Percentiles rank a stretch among this genome's conserved stretches.
Conservation (phyloP, 805 yeast species). For the Candida boleticola region DNA sequence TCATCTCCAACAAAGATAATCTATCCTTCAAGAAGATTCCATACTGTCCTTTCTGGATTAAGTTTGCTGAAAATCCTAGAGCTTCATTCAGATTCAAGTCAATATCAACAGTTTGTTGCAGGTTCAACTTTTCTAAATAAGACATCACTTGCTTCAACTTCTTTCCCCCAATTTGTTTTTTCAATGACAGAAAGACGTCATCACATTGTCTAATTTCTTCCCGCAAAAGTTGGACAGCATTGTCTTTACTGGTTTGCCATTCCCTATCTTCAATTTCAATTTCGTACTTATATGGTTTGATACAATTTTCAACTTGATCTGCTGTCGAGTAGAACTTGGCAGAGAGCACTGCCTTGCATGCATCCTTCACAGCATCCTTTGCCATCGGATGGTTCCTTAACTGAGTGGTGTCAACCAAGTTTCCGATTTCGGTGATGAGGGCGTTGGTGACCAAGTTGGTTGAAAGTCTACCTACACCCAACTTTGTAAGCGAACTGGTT, state of each 20-base stretch:
- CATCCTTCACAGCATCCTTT: constrained; percentile 74
- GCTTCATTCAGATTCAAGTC: constrained; percentile 60
- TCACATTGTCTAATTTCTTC: constrained; percentile 88
- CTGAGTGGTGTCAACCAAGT: constrained; percentile 70
- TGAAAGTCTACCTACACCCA: constrained; percentile 90
- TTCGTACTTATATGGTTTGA: constrained; percentile 96
- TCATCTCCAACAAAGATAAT: constrained; percentile 61
- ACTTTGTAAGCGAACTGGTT: constrained; percentile 78
- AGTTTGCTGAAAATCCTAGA: constrained; percentile 75
- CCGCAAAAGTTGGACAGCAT: constrained; percentile 65
- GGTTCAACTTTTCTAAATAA: constrained; percentile 55
- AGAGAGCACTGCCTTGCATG: constrained; percentile 76
- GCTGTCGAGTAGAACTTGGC: constrained; percentile 86
- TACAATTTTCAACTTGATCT: constrained; percentile 97
- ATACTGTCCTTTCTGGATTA: constrained; percentile 77
- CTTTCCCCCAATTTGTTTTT: constrained; percentile 74
- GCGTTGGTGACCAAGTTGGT: constrained; percentile 82
- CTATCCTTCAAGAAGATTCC: constrained; percentile 81
- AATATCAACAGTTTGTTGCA: constrained; percentile 30
- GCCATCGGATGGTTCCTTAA: constrained; percentile 86
- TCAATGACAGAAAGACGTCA: constrained; percentile 55
- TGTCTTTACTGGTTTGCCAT: constrained; percentile 82
- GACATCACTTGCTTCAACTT: constrained; percentile 81
- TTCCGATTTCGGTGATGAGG: constrained; percentile 71
- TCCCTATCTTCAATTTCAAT: constrained; percentile 95